phyloP scores from a whole-genome alignment of 257 asterid species.

The Cynanchum wilfordii region DNA sequence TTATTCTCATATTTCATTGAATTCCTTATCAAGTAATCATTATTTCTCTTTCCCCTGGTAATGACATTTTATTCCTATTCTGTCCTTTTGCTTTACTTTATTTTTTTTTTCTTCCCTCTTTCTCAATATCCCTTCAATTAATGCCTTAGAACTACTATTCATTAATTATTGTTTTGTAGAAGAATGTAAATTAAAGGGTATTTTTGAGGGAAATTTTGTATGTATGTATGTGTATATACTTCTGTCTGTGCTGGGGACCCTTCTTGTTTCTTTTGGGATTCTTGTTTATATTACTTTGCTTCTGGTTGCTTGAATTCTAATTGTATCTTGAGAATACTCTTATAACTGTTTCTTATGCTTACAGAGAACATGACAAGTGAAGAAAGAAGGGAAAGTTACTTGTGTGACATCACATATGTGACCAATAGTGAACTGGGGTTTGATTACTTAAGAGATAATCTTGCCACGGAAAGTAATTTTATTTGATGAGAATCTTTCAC shows the following conservation, averaged over 20 bases:
- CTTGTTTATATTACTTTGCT: not conserved
- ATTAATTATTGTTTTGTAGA: no score
- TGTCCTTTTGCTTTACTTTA: no score
- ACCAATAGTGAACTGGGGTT: conserved; percentile 97
- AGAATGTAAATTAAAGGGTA: no score
- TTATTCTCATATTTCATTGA: no score
- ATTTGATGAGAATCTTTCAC: conserved; percentile 13
- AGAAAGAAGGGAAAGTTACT: conserved; percentile 89
- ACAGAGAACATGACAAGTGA: conserved; percentile 96
- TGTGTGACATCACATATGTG: conserved; percentile 88
- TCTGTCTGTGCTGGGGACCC: not conserved
- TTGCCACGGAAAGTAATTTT: conserved; percentile 92
- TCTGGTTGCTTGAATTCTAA: conserved; percentile 8
- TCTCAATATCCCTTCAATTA: no score
- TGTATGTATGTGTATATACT: not conserved
- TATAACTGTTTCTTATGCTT: conserved; percentile 27
- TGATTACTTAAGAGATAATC: conserved; percentile 92
- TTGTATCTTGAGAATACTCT: conserved; percentile 22
- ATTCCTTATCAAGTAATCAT: no score
- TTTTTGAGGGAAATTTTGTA: no score
- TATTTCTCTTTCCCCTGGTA: no score
- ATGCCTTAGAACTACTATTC: no score
- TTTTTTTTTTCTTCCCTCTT: no score
- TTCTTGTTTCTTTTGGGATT: not conserved
- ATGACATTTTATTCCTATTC: no score